phyloP scores from a whole-genome alignment of 345 rosid genomes.

The Pugionium cornutum region DNA sequence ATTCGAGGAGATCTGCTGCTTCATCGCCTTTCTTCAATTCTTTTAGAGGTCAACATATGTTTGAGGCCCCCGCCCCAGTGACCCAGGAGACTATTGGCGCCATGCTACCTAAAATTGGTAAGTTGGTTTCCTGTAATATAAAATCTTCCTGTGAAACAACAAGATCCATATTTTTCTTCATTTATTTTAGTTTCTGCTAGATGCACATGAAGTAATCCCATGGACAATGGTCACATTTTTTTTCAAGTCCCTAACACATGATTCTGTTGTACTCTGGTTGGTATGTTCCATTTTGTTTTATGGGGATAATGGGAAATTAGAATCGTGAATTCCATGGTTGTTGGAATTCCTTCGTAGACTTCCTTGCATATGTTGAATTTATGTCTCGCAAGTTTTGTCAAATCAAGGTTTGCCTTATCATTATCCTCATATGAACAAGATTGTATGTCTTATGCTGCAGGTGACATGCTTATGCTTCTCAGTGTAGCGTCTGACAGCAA shows the following conservation, averaged over 20 bases:
- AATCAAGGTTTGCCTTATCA: constrained; percentile 11
- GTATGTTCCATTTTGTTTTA: constrained; percentile 22
- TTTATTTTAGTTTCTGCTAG: constrained; percentile 8
- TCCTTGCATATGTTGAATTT: constrained; percentile 25
- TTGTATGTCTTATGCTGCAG: constrained; percentile 49
- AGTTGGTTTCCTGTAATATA: constrained; percentile 36
- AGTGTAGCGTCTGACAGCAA: constrained; percentile 79
- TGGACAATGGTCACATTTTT: constrained; percentile 11
- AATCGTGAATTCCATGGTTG: constrained; percentile 17
- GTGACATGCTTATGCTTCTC: constrained; percentile 70
- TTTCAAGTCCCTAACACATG: constrained; percentile 22
- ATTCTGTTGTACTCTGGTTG: constrained; percentile 4
- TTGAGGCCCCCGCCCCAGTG: constrained; percentile 73
- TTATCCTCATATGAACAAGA: constrained; percentile 29
- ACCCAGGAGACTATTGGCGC: constrained; percentile 83
- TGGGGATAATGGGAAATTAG: constrained; percentile 11
- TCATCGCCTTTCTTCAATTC: constrained; percentile 79
- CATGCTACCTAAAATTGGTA: constrained; percentile 93
- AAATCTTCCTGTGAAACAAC: constrained; percentile 16
- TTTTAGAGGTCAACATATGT: constrained; percentile 77
- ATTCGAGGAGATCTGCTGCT: constrained; percentile 60
- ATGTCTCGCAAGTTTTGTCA: constrained; percentile 18
- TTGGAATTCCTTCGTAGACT: constrained; percentile 24
- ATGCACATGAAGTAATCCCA: constrained; percentile 16
- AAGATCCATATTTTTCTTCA: not conserved